Base-by-base conservation (phyloP, 495 filamentous ascomycete species). In the Talaromyces stipitatus region DNA sequence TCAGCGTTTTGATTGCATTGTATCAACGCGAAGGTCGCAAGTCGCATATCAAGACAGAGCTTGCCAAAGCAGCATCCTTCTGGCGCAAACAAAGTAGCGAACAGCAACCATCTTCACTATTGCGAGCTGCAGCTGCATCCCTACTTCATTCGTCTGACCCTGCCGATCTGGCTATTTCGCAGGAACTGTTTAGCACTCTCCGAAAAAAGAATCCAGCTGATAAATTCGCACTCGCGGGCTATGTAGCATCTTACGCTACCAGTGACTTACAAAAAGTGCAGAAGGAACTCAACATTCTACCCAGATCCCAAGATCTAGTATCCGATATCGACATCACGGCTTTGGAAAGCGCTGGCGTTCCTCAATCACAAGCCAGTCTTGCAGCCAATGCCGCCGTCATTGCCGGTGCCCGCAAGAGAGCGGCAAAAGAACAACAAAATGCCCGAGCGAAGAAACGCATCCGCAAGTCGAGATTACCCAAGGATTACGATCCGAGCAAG, bases 1-100 rank as follows among this genome's bases (percentile, higher is more conserved):
- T 96, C 14, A 89, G 87, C n/a, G 76, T 90, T 2, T 77, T 91
- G 4, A 85, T 96, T 12, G 85, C 89, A 2, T 75, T 99, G 1
- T 96, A 96, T 70, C 81, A 82, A 58, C 73, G 76, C 2, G 88
- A 95, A 69, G 85, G 86, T 54, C 89, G 91, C n/a, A 88, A 84
- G 56, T 66, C 80, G 22, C 84, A 88, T 36, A 82, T 88, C 60
- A 86, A 85, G 54, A 69, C 73, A 1, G 82, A 91, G 59, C 76
- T 97, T 18, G 83, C 85, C 56, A 88, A 88, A 72, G 91, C 94
- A 7, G 92, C 90, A 3, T 71, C 80, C 9, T 86, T 95, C 73
- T 97, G 95, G 95, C 78, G 72, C 20, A 70, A 73, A 30, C 77
- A 78, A 58, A 66, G 78, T 11, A 43, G 32, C 38, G 10, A 48